phyloP scores from a whole-genome alignment of 164 flowering plant species.

The Santalum album region DNA sequence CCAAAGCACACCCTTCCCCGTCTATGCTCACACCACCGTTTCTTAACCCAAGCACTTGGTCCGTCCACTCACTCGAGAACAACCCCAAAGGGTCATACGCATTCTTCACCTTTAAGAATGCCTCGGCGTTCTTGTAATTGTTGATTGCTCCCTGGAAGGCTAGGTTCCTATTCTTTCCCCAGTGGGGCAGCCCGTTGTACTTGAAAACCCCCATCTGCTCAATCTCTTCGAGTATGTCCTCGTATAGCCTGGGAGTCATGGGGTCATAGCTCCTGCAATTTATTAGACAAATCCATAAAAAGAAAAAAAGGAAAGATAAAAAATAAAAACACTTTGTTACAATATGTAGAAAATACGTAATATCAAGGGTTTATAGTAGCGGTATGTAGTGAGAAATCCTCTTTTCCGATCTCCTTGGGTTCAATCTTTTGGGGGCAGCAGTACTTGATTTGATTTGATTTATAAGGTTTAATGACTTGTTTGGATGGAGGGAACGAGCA shows the following conservation, averaged over 20 bases:
- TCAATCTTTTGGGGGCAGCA: no score
- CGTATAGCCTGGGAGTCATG: background rate
- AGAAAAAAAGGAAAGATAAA: no score
- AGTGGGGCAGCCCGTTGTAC: background rate
- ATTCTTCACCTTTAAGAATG: background rate
- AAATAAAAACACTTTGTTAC: no score
- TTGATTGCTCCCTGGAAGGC: background rate
- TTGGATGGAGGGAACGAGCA: no score
- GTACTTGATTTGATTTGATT: no score
- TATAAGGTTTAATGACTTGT: no score
- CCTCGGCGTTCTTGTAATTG: background rate
- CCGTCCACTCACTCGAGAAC: background rate
- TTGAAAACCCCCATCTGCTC: conserved; percentile 2
- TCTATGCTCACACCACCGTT: background rate
- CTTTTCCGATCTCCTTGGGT: no score
- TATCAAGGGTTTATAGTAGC: no score
- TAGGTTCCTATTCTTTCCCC: background rate
- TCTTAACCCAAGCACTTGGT: background rate
- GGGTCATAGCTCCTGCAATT: background rate
- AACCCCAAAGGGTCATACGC: background rate
- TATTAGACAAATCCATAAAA: no score
- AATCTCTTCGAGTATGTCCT: background rate
- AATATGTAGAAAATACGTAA: no score
- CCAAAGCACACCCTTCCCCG: background rate
- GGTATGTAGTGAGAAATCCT: no score